phyloP scores from a whole-genome alignment of 176 grass and related monocot genomes.

The Neostapfia colusana region DNA sequence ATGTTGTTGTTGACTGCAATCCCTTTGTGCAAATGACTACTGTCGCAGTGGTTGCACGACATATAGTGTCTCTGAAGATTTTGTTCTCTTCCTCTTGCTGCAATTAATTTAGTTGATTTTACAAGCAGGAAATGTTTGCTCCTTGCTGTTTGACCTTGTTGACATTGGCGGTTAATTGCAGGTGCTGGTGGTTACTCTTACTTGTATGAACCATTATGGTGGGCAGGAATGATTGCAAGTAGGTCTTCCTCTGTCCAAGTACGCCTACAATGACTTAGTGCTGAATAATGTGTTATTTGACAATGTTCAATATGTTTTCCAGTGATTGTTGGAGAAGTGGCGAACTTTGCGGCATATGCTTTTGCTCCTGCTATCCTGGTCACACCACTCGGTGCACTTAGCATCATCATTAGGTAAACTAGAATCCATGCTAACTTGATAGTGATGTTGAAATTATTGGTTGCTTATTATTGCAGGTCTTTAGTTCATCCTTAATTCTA shows the following conservation, averaged over 20 bases:
- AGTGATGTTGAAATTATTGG: conserved; percentile 17
- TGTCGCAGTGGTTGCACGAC: not conserved
- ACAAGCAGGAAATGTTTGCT: not conserved
- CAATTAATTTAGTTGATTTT: not conserved
- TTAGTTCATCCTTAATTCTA: conserved; percentile 1
- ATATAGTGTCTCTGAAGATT: not conserved
- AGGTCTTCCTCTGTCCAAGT: conserved; percentile 37
- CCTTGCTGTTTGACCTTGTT: not conserved
- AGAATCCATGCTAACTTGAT: not conserved
- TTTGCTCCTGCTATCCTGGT: conserved; percentile 98
- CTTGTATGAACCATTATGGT: conserved; percentile 94
- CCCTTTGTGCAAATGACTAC: not conserved
- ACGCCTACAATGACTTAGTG: conserved; percentile 4
- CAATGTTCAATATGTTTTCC: conserved; percentile 25
- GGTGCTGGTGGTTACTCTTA: conserved; percentile 95
- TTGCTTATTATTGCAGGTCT: conserved; percentile 8
- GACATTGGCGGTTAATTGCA: conserved; percentile 45
- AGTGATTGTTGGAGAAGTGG: conserved; percentile 98
- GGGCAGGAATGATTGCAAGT: conserved; percentile 97
- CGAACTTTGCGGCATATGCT: conserved; percentile 96
- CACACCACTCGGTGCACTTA: conserved; percentile 95
- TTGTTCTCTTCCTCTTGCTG: not conserved
- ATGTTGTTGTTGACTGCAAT: not conserved
- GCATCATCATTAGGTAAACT: conserved; percentile 84
- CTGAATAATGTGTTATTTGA: conserved; percentile 40